These are phyloP conservation scores for Syzygium aqueum DNA, from an alignment of 345 rosid genomes.

Conservation along the genomic window DNA sequence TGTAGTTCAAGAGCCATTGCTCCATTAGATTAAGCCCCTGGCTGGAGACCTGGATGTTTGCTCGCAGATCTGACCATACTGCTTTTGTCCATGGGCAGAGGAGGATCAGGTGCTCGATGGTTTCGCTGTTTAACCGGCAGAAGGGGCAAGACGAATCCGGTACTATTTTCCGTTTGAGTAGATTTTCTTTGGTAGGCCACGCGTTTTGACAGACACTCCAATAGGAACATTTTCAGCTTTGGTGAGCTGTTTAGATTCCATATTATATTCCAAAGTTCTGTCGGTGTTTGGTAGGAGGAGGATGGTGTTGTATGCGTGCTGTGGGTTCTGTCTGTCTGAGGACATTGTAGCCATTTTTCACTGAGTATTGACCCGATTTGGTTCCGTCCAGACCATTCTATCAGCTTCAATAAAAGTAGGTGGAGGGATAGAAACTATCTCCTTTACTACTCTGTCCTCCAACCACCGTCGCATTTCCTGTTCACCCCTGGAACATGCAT, in stretches of 20 bases:
- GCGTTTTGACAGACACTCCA: neutral
- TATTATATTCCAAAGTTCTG: neutral
- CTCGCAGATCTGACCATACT: neutral
- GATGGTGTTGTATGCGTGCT: neutral
- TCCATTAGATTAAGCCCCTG: too few species aligned
- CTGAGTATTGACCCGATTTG: fast-evolving
- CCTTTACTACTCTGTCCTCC: neutral
- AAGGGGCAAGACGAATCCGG: neutral
- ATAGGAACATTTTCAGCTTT: neutral
- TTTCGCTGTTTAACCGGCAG: neutral
- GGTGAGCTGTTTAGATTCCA: neutral
- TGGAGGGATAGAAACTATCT: neutral
- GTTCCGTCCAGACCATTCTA: neutral
- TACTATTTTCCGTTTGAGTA: neutral
- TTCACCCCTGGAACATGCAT: neutral
- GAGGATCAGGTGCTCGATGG: neutral
- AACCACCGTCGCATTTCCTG: neutral
- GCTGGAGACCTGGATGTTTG: neutral
- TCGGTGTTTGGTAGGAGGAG: neutral
- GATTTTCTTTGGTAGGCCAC: neutral
- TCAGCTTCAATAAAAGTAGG: neutral
- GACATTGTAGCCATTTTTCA: neutral
- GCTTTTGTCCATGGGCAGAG: neutral
- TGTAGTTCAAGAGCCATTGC: too few species aligned
- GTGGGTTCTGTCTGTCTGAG: neutral